Base-by-base conservation (phyloP, 2,329 filamentous ascomycete species). In the Cercospora zeina region DNA sequence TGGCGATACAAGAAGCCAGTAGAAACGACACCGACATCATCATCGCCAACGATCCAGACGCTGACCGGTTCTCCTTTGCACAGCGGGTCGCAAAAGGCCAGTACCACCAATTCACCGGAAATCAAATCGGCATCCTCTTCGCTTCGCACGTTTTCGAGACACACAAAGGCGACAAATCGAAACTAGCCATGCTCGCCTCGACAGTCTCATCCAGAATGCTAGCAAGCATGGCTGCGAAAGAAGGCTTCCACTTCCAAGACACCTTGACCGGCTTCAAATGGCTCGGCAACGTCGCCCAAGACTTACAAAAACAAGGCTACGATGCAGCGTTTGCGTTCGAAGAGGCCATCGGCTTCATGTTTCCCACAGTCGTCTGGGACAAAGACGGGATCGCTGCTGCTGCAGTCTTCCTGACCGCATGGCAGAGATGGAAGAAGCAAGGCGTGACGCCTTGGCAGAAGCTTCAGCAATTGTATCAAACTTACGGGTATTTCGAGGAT, bases 221-320 rank as follows among this genome's bases (percentile, higher is more conserved):
- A 1, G 76, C 79, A 10, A 79, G 79, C 27, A 82, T 87, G 75
- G 84, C 84, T 0, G 70, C 76, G 30, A 75, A 79, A 19, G 81
- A 83, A 71, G 82, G 82, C 1, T 83, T 87, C 65, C 76, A 81
- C 55, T 86, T 84, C 69, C 77, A 80, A 62, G 85, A 88, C 68
- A 87, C 86, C 0, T 74, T 88, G 31, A 88, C 86, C 0, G 86
- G 86, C 1, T 88, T 88, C 76, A 88, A 88, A 72, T 88, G 86
- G 86, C 81, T 88, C 65, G 86, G 85, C 2, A 87, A 87, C 65
- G 78, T 82, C 50, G 83, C 84, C 1, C 79, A 81, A 16, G 75
- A 81, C n/a, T 77, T 87, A 1, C 76, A 80, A 59, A 68, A 71
- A 2, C 69, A 76, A 59, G 83, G 82, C 24, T 83, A 82, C 66